A percentile compares a stretch with the other conserved stretches of the same genome.
Evolutionary conservation across 1,284 basidiomycete genomes (phyloP).

Genomic region (Ganoderma boninense): DNA sequence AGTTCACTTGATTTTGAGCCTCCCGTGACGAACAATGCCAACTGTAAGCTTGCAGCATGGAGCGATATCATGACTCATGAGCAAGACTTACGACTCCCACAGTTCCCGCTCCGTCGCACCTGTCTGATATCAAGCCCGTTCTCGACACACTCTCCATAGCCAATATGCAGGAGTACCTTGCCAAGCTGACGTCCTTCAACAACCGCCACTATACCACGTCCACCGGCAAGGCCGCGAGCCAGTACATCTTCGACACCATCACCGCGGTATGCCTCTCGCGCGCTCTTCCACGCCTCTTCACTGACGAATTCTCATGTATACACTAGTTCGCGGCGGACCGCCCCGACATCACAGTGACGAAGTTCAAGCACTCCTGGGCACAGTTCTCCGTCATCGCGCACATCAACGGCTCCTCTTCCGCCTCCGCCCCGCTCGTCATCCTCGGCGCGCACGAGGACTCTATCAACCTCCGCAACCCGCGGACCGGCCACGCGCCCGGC

Average conservation of each 20-base stretch:
- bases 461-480: slow-evolving; percentile 56
- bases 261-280: slow-evolving; percentile 8
- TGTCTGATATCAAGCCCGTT: slow-evolving; percentile 46
- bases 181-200: slow-evolving; percentile 51
- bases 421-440: slow-evolving; percentile 56
- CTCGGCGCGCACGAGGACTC: slow-evolving; percentile 74
- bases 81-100: slow-evolving; percentile 7
- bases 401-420: slow-evolving; percentile 49
- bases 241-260: slow-evolving; percentile 49
- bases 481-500: slow-evolving; percentile 62
- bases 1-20: slow-evolving; percentile 12
- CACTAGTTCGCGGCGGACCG: slow-evolving; percentile 47
- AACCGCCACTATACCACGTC: slow-evolving; percentile 55
- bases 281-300: not conserved
- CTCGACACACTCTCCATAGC: slow-evolving; percentile 50
- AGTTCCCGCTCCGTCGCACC: slow-evolving; percentile 51
- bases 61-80: slow-evolving; percentile 9
- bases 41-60: slow-evolving; percentile 36
- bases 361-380: slow-evolving; percentile 70
- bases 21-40: slow-evolving; percentile 24
- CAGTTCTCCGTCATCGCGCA: slow-evolving; percentile 73
- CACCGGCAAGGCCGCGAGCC: slow-evolving; percentile 50
- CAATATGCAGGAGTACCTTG: slow-evolving; percentile 52
- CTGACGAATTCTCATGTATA: not conserved
- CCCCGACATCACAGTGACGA: slow-evolving; percentile 55